Evolutionary conservation across 305 asterid species (phyloP), one percentile per base, ranked within the genome.

Genomic region (Plantago coronopus): DNA sequence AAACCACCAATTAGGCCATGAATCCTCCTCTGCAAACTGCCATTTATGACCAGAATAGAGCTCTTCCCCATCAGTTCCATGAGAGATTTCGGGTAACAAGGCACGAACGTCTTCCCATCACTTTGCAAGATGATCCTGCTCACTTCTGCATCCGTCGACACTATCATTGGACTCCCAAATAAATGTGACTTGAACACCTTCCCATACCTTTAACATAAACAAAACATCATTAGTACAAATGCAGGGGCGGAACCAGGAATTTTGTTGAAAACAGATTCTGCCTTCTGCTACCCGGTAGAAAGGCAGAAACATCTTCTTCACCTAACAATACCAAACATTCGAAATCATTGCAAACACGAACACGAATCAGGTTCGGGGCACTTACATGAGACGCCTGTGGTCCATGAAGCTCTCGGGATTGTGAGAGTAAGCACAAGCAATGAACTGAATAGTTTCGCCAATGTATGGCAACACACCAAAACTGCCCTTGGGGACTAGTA

Each of bases 61-160:
- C 88, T 80, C 27, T 82, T 86, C 10, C 97, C 97, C 88, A 88
- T 83, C 59, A 91, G 69, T 61, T 91, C 95, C 62, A 83, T 88
- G 2, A 91, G 74, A n/a, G 97, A 91, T 69, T 81, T 91, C 0
- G 97, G 97, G 64, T 91, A 91, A 29, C 86, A 88, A 2, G 97
- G 94, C 49, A 88, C 86, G 53, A 88, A 91, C 8, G 84, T 80
- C 37, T 57, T 88, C 14, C 81, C 76, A 83, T 91, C 96, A 61
- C 97, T 91, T 23, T 85, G 97, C 14, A 91, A 76, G 48, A 91
- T 79, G 9, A 73, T 67, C 63, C 79, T 76, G 17, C 81, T 91
- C 60, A 91, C 94, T 76, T 91, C 95, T 29, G 91, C 91, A 77
- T 91, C 97, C 12, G 85, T 88, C 3, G 97, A 91, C 15, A 91